phyloP scores from a whole-genome alignment of 164 flowering plant genomes.

The Malania oleifera region DNA sequence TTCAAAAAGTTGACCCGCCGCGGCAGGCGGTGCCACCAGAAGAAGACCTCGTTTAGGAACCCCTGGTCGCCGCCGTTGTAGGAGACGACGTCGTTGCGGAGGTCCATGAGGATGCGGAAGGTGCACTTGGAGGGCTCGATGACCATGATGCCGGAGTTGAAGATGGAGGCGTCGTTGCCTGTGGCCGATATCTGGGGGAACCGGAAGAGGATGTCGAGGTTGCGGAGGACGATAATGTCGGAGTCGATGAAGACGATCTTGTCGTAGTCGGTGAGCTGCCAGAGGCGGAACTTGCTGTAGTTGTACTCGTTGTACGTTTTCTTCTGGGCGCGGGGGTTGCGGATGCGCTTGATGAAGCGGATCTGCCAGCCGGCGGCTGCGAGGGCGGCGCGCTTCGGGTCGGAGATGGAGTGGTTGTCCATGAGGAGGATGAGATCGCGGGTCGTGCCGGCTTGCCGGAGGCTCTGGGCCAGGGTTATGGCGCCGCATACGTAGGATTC shows the following conservation, averaged over 20 bases:
- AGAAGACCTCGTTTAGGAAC: conserved; percentile 78
- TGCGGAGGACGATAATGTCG: conserved; percentile 72
- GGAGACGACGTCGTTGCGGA: conserved; percentile 45
- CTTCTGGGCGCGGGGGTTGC: conserved; percentile 75
- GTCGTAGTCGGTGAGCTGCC: conserved; percentile 89
- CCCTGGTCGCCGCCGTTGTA: conserved; percentile 99
- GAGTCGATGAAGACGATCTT: conserved; percentile 86
- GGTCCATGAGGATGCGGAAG: conserved; percentile 49
- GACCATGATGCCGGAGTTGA: conserved; percentile 94
- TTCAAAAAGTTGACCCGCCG: conserved; percentile 75
- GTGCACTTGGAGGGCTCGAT: conserved; percentile 93
- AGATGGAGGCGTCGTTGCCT: conserved; percentile 69
- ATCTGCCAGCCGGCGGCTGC: conserved; percentile 77
- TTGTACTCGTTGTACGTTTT: conserved; percentile 84
- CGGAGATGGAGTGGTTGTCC: conserved; percentile 73
- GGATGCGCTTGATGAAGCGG: conserved; percentile 64
- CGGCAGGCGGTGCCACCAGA: conserved; percentile 95
- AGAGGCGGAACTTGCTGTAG: conserved; percentile 87
- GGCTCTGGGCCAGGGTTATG: conserved; percentile 76
- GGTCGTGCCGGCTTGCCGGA: conserved; percentile 56
- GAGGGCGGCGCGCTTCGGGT: conserved; percentile 48
- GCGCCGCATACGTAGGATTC: conserved; percentile 92
- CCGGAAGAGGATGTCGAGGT: conserved; percentile 68
- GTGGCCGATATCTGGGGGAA: conserved; percentile 87
- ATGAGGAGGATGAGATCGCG: conserved; percentile 81